Evolutionary conservation across 306 rosid species (phyloP), one percentile per base, ranked within the genome.

Genomic region (Carpinus viminea): DNA sequence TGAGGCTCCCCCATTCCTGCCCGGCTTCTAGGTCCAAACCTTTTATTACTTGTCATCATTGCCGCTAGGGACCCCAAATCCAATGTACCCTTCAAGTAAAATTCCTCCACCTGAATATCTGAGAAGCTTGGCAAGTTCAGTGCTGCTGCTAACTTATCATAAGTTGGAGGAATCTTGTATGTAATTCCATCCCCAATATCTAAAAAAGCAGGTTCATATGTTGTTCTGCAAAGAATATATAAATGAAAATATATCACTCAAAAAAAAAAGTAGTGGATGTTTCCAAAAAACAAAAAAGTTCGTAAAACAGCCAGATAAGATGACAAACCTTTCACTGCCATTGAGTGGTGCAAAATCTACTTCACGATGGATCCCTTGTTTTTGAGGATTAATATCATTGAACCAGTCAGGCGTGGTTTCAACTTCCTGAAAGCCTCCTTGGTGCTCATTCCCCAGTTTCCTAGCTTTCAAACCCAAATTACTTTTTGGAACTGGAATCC

Each of bases 31-130:
- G 84, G 74, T 64, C 88, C 92, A 83, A 87, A 75, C 81, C 77
- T 88, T 78, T 91, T 96, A 83, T 93, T 95, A 57, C 86, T 81
- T 26, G 91, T 87, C 90, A 96, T 96, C 97, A 96, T 96, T 76
- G 80, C 89, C 78, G 98, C 94, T 80, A 96, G 79, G 76, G 99
- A 96, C 41, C 97, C 97, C 90, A 96, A 90, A 91, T 96, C 99
- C 88, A 96, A 83, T 59, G 99, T 93, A 52, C 99, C 91, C 84
- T 90, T 90, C 16, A 96, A 90, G 89, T 86, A 93, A 72, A 93
- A 79, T 65, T 93, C 99, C 81, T 93, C 94, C 78, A 96, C 96
- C 47, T 80, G 93, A 73, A 96, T 84, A 73, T 96, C 98, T 0
- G 90, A 84, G 89, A 90, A 90, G 89, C 91, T 89, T 3, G 99